These are phyloP conservation scores for Curvularia sp. DNA, from an alignment of 2,329 filamentous ascomycete genomes.

Conservation along the genomic window DNA sequence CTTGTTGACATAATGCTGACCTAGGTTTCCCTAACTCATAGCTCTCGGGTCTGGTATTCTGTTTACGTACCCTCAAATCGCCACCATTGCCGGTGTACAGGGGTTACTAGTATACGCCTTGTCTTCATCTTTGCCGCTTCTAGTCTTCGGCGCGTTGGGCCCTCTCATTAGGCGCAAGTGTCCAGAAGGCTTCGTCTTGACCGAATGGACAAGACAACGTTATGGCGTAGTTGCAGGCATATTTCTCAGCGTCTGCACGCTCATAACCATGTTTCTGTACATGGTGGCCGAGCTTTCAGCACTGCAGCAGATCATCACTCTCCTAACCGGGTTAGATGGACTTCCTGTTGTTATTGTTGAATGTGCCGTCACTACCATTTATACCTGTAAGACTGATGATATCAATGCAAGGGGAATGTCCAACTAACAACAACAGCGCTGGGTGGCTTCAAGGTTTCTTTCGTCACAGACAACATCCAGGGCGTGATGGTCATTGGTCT, in stretches of 20 bases:
- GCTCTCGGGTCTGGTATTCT: conserved; percentile 84
- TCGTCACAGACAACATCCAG: conserved; percentile 83
- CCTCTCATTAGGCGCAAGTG: conserved; percentile 81
- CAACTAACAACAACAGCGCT: conserved; percentile 60
- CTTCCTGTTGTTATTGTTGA: conserved; percentile 80
- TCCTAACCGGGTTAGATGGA: conserved; percentile 76
- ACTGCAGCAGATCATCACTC: conserved; percentile 77
- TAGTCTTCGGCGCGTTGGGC: conserved; percentile 76
- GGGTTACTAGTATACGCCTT: conserved; percentile 79
- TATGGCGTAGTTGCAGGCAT: conserved; percentile 74
- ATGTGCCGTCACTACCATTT: conserved; percentile 79
- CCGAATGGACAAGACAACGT: conserved; percentile 81
- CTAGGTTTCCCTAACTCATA: conserved; percentile 53
- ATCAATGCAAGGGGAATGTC: background rate
- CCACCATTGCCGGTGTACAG: conserved; percentile 79
- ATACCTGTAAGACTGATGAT: conserved; percentile 68
- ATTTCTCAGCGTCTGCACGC: conserved; percentile 78
- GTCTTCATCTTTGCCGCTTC: conserved; percentile 72
- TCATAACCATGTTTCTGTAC: conserved; percentile 84
- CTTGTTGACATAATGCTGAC: conserved; percentile 42
- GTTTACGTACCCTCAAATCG: conserved; percentile 82
- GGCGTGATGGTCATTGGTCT: conserved; percentile 78
- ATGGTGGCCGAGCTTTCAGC: conserved; percentile 87
- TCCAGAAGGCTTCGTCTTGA: conserved; percentile 83
- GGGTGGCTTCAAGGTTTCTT: conserved; percentile 83